Evolutionary conservation across 805 yeast species (phyloP), one percentile per base, ranked within the genome.

Genomic region (Brettanomyces anomalus): DNA sequence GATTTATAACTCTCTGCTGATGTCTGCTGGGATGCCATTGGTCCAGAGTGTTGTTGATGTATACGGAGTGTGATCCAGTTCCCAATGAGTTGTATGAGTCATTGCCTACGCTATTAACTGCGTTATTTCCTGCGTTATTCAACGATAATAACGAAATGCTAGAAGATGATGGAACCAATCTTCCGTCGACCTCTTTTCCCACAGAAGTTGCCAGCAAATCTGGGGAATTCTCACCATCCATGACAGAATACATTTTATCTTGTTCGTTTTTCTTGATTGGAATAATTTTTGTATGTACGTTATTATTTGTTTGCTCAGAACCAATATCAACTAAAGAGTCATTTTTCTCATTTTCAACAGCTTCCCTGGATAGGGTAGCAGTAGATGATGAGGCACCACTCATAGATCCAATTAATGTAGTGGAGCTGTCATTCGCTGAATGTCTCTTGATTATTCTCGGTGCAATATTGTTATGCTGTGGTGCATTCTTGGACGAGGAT

Each of bases 81-180:
- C 34, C 28, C 18, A 10, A 16, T 18, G 33, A 31, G 21, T n/a
- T 10, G 17, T 33, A 24, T n/a, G 39, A 33, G 5, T 31, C 11
- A 13, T 16, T 21, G 5, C 19, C 28, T 18, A 5, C 31, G 7
- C 15, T 13, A 18, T 14, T 60, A 41, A n/a, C n/a, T 11, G 37
- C 4, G n/a, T 19, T 21, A 5, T 19, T 34, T 18, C 8, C 31
- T 8, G 14, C 17, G n/a, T 15, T 60, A 40, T 54, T 62, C 33
- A 65, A 50, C 1, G 68, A 64, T 7, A 65, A 50, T 15, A 65
- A 49, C 7, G 69, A 60, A 13, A 62, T 62, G 19, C 56, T 57
- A 11, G 67, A 61, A 5, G 67, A 53, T 4, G 68, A 59, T 5
- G 67, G 66, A 13, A 64, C 55, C 17, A 64, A 46, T 16, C 53